These are phyloP conservation scores for Lactarius sanguifluus DNA, from an alignment of 768 basidiomycete species.

Conservation along the genomic window DNA sequence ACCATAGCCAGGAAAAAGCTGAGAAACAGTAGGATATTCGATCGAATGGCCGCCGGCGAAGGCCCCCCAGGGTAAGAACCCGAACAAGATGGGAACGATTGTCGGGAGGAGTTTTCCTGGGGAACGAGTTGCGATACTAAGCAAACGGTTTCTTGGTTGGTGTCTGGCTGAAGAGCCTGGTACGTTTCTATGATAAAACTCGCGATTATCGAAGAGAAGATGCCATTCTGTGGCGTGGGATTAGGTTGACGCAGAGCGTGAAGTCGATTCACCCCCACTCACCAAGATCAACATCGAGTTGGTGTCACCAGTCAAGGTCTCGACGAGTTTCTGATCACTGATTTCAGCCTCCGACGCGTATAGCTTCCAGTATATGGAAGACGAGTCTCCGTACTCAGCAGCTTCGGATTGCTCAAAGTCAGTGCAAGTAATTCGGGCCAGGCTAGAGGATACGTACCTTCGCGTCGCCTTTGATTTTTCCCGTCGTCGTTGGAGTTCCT, in stretches of 20 bases:
- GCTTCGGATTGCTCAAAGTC: neutral
- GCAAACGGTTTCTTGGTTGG: neutral
- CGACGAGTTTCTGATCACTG: slow-evolving; percentile 20
- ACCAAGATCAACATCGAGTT: slow-evolving; percentile 26
- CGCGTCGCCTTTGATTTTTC: neutral
- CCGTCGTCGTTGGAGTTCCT: neutral
- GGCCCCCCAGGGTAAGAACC: neutral
- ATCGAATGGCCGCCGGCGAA: neutral
- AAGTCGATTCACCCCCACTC: neutral
- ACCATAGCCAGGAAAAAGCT: slow-evolving; percentile 18
- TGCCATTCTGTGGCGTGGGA: slow-evolving; percentile 5
- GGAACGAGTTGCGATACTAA: slow-evolving; percentile 11
- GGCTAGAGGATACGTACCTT: neutral
- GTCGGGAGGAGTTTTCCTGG: neutral
- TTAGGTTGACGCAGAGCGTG: neutral
- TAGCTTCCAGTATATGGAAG: slow-evolving; percentile 23
- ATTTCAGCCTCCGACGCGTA: slow-evolving; percentile 22
- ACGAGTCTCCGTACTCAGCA: neutral
- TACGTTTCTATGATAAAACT: slow-evolving; percentile 29
- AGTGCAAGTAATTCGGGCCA: neutral
- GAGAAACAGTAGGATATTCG: slow-evolving; percentile 18
- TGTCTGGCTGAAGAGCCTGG: slow-evolving; percentile 16
- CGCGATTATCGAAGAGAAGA: slow-evolving; percentile 28
- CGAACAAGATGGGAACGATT: neutral
- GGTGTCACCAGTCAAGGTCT: slow-evolving; percentile 24